Base-by-base conservation (phyloP, 2,329 filamentous ascomycete species). In the Talaromyces sp. region DNA sequence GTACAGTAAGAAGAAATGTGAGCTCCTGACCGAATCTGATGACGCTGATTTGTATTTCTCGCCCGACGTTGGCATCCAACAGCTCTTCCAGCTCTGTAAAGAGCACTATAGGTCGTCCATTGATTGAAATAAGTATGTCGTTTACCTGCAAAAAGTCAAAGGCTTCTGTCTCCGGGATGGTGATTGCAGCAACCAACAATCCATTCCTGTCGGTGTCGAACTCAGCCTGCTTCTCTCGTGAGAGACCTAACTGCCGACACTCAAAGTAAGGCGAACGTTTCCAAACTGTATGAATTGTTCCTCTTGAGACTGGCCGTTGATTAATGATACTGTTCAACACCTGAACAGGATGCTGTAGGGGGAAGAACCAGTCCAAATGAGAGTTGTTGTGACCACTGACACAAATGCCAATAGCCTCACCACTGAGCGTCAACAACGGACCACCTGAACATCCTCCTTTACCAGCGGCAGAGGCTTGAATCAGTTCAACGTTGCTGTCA, bases 331-430 rank as follows among this genome's bases (percentile, higher is more conserved):
- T 17, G 11, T 51, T 36, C 19, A 64, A 29, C n/a, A 64, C 62
- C 29, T 34, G 62, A 22, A 64, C 53, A 25, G 62, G 62, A 27
- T 56, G 43, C 31, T 40, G 29, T 8, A 64, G 15, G n/a, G 62
- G 62, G 34, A 64, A 64, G 27, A 64, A 64, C 62, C 62, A 64
- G 22, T 64, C 62, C n/a, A 64, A 25, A 53, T 64, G 62, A n/a
- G 62, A 49, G 8, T 38, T 58, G 29, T 64, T 64, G 25, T 64
- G 62, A 38, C 62, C 62, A 29, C 62, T 64, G 53, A 64, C 62
- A 40, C 62, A 64, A 40, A 64, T 64, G 4, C 62, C 62, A 31
- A 64, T 64, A 34, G 62, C 62, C 43, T 64, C 62, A 17, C 62
- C 62, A 25, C 11, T 43, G 17, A 64, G 40, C 15, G 62, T 64